These are phyloP conservation scores for Inga oerstediana DNA, from an alignment of 306 rosid species.

Conservation along the genomic window DNA sequence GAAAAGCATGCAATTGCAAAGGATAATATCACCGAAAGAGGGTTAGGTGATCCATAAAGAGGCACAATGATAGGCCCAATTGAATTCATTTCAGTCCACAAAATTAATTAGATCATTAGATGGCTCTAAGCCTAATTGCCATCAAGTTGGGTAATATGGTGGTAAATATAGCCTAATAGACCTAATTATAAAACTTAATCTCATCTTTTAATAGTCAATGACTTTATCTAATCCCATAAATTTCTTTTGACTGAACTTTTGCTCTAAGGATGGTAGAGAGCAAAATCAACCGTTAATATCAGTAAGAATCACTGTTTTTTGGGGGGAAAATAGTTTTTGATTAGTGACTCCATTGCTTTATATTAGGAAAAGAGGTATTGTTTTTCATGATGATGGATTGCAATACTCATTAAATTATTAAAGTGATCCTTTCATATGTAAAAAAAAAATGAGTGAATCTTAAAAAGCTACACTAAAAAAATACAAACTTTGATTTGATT, in stretches of 20 bases:
- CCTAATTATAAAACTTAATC: slow-evolving; percentile 30
- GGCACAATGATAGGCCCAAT: slow-evolving; percentile 32
- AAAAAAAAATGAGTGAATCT: not conserved
- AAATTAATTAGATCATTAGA: not conserved
- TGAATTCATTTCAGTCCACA: slow-evolving; percentile 6
- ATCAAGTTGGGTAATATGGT: slow-evolving; percentile 1
- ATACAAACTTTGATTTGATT: not conserved
- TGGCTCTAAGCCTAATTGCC: slow-evolving; percentile 10
- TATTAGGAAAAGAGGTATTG: not conserved
- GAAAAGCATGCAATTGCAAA: slow-evolving; percentile 4
- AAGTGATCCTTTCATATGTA: not conserved
- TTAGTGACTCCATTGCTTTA: not conserved
- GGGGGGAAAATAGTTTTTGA: not conserved
- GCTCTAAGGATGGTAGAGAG: not conserved
- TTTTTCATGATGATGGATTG: not conserved
- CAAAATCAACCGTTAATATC: not conserved
- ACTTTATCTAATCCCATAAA: slow-evolving; percentile 22
- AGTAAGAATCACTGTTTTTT: not conserved
- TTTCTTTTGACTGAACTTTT: not conserved
- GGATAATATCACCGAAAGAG: slow-evolving; percentile 27
- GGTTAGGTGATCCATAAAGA: slow-evolving; percentile 4
- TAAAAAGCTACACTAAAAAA: not conserved
- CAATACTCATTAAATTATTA: not conserved
- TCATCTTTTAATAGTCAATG: slow-evolving; percentile 16
- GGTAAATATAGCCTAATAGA: slow-evolving; percentile 26